These are phyloP conservation scores for Cyclotella baltica DNA, from an alignment of 108 stramenopile genomes.

Conservation along the genomic window DNA sequence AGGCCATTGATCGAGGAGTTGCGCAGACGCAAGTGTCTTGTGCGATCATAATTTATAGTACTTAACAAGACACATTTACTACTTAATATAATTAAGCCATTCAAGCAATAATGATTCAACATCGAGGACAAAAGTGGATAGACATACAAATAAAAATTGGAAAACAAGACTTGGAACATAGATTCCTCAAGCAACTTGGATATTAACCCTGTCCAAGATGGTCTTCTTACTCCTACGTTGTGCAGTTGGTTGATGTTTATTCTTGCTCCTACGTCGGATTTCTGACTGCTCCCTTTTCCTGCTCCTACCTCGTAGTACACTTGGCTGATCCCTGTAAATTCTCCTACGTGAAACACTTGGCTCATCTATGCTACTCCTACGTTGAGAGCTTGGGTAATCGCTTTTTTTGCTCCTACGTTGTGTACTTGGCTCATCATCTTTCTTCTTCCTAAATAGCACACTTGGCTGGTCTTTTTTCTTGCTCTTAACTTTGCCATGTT, in stretches of 20 bases:
- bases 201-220: background rate
- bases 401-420: too few species aligned
- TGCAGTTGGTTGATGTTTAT: background rate
- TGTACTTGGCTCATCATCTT: too few species aligned
- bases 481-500: background rate
- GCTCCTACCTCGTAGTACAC: background rate
- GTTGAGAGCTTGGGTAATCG: too few species aligned
- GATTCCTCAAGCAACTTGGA: background rate
- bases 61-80: too few species aligned
- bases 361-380: too few species aligned
- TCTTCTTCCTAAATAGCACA: too few species aligned
- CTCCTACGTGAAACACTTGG: too few species aligned
- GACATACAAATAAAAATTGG: background rate
- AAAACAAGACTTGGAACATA: background rate
- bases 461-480: background rate
- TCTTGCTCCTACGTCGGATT: background rate
- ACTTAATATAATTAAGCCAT: background rate
- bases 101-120: background rate
- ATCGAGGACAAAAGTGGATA: background rate
- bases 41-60: background rate
- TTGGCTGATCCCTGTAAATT: background rate
- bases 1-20: slow-evolving; percentile 45
- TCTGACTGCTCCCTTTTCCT: background rate
- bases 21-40: slow-evolving; percentile 20
- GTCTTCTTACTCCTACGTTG: background rate